Evolutionary conservation across 805 yeast genomes (phyloP), one percentile per base, ranked within the genome.

Genomic region (Schwanniomyces yamadae): DNA sequence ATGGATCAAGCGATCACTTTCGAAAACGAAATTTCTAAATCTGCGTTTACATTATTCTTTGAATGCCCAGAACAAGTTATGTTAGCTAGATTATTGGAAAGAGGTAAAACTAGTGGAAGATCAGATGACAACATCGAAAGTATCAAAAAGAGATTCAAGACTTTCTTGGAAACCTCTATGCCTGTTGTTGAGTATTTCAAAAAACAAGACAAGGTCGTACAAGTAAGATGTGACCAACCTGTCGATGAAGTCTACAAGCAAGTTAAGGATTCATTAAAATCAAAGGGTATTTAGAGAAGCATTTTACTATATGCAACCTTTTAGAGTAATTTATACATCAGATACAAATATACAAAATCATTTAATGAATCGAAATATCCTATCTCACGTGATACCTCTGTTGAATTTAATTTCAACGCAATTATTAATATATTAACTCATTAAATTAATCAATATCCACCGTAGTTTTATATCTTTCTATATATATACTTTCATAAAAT

Each of bases 1-100:
- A 91, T 93, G 97, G 98, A 93, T 63, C 99, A 91, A 69, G 98
- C 98, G 0, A 41, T 84, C 26, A 84, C 91, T n/a, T 91, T 91
- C 58, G 98, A 91, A 65, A 78, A 84, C 25, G 69, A 78, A 55
- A 59, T 80, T 50, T 93, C 80, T 52, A 82, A 73, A 59, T 82
- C 86, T 44, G 69, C 78, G 17, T 77, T 83, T 61, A 79, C 85
- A 2, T 66, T 85, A 27, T 85, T 82, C 62, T 85, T 85, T 53
- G 89, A 84, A 46, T 85, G 95, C 59, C 86, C 91, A 1, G 93
- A 84, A 59, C 55, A 65, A 26, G 84, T 87, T 36, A 90, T 91
- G 97, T 71, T 89, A 47, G 65, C 76, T 46, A 80, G 99, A 59
- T 73, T 91, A 44, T 66, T 91, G 41, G 85, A 88, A 61, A 79